Conservation (phyloP, 2,329 filamentous ascomycete genomes). For the Fusarium albosuccineum region DNA sequence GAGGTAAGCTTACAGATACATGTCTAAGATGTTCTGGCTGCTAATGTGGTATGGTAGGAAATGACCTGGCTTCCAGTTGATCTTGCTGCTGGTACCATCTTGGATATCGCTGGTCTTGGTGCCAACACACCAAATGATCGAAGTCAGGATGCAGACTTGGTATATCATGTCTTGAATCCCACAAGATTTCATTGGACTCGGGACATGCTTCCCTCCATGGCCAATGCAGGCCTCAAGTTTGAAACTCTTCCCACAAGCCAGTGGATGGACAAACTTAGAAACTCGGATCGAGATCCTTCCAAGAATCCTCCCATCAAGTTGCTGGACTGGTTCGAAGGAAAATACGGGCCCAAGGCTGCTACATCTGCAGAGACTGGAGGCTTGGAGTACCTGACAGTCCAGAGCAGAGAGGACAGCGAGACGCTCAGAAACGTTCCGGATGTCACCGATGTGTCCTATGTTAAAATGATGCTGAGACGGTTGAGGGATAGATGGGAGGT, state of each 20-base stretch:
- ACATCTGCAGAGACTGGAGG: slow-evolving; percentile 23
- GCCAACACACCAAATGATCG: neutral
- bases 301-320: slow-evolving; percentile 66
- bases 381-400: slow-evolving; percentile 30
- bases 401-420: slow-evolving; percentile 33
- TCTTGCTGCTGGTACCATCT: slow-evolving; percentile 27
- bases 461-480: slow-evolving; percentile 29
- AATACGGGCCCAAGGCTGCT: slow-evolving; percentile 39
- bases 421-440: slow-evolving; percentile 34
- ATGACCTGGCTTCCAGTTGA: slow-evolving; percentile 43
- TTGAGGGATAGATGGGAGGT: slow-evolving; percentile 18
- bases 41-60: slow-evolving; percentile 25
- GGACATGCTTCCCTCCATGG: slow-evolving; percentile 64
- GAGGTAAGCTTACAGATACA: slow-evolving; percentile 46
- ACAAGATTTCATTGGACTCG: slow-evolving; percentile 61
- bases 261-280: slow-evolving; percentile 60
- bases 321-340: slow-evolving; percentile 62
- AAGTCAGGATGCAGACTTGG: slow-evolving; percentile 21
- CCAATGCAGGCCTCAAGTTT: slow-evolving; percentile 59
- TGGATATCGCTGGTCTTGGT: slow-evolving; percentile 29
- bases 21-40: fast-evolving
- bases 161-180: slow-evolving; percentile 42
- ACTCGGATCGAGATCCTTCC: slow-evolving; percentile 58
- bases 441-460: slow-evolving; percentile 32
- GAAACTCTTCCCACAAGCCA: slow-evolving; percentile 57